A percentile compares a stretch with the other conserved stretches of the same genome.
Evolutionary conservation across 352 stramenopile genomes (phyloP).

Genomic region (Pythium pectinolyticum): DNA sequence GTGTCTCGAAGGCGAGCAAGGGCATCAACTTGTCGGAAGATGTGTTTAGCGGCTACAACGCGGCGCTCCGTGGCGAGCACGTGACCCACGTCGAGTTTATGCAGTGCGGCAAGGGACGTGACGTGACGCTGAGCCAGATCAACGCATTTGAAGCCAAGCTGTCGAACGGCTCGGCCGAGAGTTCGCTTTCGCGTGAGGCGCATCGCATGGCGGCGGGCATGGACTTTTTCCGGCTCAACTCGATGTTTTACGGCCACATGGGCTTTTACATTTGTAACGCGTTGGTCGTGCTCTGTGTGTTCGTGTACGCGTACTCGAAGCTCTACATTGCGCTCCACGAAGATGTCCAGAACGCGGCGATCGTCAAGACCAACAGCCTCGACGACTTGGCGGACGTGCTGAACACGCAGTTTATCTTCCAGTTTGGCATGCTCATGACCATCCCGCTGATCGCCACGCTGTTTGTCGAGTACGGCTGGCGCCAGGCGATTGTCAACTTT

Average conservation of each 20-base stretch:
- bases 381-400: slow-evolving; percentile 76
- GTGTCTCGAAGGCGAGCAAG: slow-evolving; percentile 84
- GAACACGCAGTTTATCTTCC: slow-evolving; percentile 88
- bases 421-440: slow-evolving; percentile 89
- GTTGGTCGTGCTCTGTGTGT: slow-evolving; percentile 78
- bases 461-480: slow-evolving; percentile 83
- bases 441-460: slow-evolving; percentile 83
- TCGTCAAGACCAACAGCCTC: slow-evolving; percentile 72
- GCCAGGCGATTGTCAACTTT: slow-evolving; percentile 79
- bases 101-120: slow-evolving; percentile 85
- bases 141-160: slow-evolving; percentile 88
- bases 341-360: slow-evolving; percentile 69
- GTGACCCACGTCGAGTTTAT: slow-evolving; percentile 88
- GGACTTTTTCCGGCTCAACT: slow-evolving; percentile 90
- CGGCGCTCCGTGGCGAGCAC: slow-evolving; percentile 67
- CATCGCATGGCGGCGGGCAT: slow-evolving; percentile 82
- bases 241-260: slow-evolving; percentile 90
- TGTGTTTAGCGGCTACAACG: slow-evolving; percentile 88
- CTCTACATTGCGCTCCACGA: slow-evolving; percentile 83
- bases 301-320: slow-evolving; percentile 81
- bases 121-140: slow-evolving; percentile 88
- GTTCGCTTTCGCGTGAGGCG: slow-evolving; percentile 74
- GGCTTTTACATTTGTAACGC: slow-evolving; percentile 89
- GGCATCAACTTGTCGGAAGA: slow-evolving; percentile 91
- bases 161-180: slow-evolving; percentile 78